Percentiles rank a stretch among this genome's conserved stretches.
These are phyloP conservation scores for Ascoidea asiatica DNA, from an alignment of 805 yeast genomes.

Conservation along the genomic window DNA sequence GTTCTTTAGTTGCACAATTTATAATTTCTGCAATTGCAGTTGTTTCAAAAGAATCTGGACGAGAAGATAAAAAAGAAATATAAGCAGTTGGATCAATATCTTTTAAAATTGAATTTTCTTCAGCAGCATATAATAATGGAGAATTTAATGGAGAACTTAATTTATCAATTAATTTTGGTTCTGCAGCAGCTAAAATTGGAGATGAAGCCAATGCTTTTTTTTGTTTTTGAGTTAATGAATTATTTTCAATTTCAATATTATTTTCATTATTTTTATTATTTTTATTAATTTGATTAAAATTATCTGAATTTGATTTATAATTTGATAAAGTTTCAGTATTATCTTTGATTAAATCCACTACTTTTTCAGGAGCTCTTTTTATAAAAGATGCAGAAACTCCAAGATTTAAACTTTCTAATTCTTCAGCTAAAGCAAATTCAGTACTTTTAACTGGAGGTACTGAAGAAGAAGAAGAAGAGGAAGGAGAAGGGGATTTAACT, in stretches of 20 bases:
- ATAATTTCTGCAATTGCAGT: conserved; percentile 71
- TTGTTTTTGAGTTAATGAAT: conserved; percentile 30
- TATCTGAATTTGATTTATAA: not conserved
- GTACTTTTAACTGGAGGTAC: not conserved
- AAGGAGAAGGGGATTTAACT: not conserved
- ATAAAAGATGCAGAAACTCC: conserved; percentile 4
- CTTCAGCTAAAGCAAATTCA: conserved; percentile 7
- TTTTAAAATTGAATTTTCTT: conserved; percentile 24
- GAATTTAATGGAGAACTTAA: conserved; percentile 24
- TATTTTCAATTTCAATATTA: not conserved
- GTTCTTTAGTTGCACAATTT: conserved; percentile 26
- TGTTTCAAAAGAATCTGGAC: conserved; percentile 83
- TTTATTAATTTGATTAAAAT: not conserved
- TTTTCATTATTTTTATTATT: not conserved
- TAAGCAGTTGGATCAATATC: conserved; percentile 50
- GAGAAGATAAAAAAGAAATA: conserved; percentile 60
- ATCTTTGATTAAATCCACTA: not conserved
- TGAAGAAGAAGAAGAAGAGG: not conserved
- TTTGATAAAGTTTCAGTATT: not conserved
- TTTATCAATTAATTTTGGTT: conserved; percentile 38
- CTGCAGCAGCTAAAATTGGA: conserved; percentile 42
- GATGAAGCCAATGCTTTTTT: conserved; percentile 40
- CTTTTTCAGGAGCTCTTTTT: not conserved
- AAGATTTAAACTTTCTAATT: conserved; percentile 13
- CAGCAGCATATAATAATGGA: conserved; percentile 30